Percentiles rank a stretch among this genome's conserved stretches.
Evolutionary conservation across 2,329 filamentous ascomycete species (phyloP).

Genomic region (Amauroascus verrucosus): DNA sequence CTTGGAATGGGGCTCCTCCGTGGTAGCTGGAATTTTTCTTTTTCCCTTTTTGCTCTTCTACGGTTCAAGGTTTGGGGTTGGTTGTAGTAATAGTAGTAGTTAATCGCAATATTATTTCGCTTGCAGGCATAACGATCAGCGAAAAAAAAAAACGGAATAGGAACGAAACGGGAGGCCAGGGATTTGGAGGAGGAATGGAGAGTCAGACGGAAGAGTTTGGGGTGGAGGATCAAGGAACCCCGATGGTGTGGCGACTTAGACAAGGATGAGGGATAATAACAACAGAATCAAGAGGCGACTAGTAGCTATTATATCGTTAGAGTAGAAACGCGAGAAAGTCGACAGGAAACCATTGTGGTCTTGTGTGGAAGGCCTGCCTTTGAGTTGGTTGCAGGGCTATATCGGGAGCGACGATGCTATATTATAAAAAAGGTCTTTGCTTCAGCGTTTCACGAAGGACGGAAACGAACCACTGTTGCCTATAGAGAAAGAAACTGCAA

Average conservation of each 20-base stretch:
- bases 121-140: constrained; percentile 3
- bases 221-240: background rate
- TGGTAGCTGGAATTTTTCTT: too few relatives aligned
- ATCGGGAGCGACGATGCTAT: background rate
- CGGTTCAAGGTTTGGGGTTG: constrained; percentile 2
- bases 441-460: constrained; percentile 1
- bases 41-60: too few relatives aligned
- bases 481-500: background rate
- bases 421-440: background rate
- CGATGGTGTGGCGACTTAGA: constrained; percentile 8
- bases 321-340: too few relatives aligned
- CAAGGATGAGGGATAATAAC: constrained; percentile 6
- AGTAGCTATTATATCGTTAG: too few relatives aligned
- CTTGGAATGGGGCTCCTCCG: background rate
- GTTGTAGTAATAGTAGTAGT: constrained; percentile 2
- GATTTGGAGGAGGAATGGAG: background rate
- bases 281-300: background rate
- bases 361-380: too few relatives aligned
- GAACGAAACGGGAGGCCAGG: background rate
- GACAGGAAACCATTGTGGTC: too few relatives aligned
- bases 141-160: background rate
- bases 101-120: background rate
- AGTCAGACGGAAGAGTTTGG: background rate
- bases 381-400: too few relatives aligned
- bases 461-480: background rate